These are phyloP conservation scores for Hippophae tibetana DNA, from an alignment of 306 rosid species.

Conservation along the genomic window DNA sequence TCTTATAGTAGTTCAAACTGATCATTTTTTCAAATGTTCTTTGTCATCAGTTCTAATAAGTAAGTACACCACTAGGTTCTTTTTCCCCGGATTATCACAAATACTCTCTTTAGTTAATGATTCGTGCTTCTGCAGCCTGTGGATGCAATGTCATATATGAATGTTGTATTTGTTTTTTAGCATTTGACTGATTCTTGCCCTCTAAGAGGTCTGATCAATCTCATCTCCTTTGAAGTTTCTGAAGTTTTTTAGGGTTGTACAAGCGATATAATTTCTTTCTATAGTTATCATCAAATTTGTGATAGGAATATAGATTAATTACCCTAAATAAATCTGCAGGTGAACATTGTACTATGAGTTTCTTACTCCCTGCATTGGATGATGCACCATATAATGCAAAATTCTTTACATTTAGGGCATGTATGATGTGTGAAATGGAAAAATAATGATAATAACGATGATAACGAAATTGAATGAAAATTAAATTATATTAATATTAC, in stretches of 20 bases:
- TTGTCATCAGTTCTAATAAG: slow-evolving; percentile 5
- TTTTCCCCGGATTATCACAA: slow-evolving; percentile 1
- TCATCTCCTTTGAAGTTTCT: neutral
- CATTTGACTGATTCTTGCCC: neutral
- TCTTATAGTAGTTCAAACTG: slow-evolving; percentile 12
- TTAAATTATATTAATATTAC: too few species aligned
- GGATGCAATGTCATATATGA: neutral
- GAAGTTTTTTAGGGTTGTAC: neutral
- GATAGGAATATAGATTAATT: too few species aligned
- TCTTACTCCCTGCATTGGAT: neutral
- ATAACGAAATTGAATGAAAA: too few species aligned
- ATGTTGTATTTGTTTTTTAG: neutral
- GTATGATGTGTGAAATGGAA: too few species aligned
- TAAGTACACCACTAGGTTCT: neutral
- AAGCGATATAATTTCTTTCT: neutral
- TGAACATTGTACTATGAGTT: neutral
- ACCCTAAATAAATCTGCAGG: neutral
- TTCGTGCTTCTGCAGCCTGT: neutral
- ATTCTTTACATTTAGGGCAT: neutral
- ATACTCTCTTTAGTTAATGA: neutral
- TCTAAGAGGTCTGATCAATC: neutral
- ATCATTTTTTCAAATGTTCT: slow-evolving; percentile 1
- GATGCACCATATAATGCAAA: neutral
- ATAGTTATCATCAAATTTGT: neutral
- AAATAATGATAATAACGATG: too few species aligned